Evolutionary conservation across 441 rosid genomes (phyloP).

Genomic region (Hura crepitans): DNA sequence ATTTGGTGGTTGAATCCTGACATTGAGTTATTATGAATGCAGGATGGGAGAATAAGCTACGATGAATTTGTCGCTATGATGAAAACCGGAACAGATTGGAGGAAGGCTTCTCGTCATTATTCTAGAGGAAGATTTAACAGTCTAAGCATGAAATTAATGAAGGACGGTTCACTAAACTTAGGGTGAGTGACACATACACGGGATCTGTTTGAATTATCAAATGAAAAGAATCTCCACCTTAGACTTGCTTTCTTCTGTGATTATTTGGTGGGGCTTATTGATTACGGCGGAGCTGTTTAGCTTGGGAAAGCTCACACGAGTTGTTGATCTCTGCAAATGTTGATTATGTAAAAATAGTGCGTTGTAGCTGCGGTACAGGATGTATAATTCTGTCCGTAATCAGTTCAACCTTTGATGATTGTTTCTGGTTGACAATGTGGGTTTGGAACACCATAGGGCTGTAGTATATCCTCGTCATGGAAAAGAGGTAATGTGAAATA

Average conservation of each 20-base stretch:
- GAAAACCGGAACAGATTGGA: conserved; percentile 99
- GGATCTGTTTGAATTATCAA: conserved; percentile 23
- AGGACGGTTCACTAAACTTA: conserved; percentile 90
- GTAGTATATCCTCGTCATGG: conserved; percentile 20
- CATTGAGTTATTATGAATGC: conserved; percentile 17
- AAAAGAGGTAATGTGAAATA: background rate
- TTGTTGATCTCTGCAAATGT: conserved; percentile 25
- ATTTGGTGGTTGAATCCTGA: conserved; percentile 13
- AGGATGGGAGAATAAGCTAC: conserved; percentile 95
- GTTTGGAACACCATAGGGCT: conserved; percentile 24
- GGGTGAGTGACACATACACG: conserved; percentile 36
- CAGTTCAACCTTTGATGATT: conserved; percentile 26
- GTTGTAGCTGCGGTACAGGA: conserved; percentile 28
- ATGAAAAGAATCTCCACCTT: conserved; percentile 27
- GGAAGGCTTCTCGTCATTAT: conserved; percentile 98
- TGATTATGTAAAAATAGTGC: conserved; percentile 30
- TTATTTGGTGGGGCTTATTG: conserved; percentile 31
- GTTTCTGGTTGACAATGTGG: conserved; percentile 29
- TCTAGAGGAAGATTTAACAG: conserved; percentile 98
- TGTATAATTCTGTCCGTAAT: conserved; percentile 25
- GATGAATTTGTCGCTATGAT: conserved; percentile 98
- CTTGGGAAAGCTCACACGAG: conserved; percentile 22
- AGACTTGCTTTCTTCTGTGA: conserved; percentile 33
- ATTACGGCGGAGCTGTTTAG: conserved; percentile 24
- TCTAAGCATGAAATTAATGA: conserved; percentile 91